A percentile compares a stretch with the other conserved stretches of the same genome.
phyloP scores from a whole-genome alignment of 805 yeast species.

The Metschnikowia borealis region DNA sequence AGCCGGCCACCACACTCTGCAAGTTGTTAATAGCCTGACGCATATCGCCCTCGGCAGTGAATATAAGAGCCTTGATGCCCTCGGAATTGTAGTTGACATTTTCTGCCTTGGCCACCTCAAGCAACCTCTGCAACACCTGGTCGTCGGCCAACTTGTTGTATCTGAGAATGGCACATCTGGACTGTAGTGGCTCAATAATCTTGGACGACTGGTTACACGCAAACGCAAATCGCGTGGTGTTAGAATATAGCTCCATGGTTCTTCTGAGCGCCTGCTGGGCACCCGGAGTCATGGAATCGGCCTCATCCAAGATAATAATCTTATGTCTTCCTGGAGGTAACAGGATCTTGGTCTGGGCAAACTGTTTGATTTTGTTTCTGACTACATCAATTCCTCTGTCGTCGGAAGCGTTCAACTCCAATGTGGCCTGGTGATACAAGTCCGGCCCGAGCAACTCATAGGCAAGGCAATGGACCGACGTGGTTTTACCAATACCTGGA shows the following conservation, averaged over 20 bases:
- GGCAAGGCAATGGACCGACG: conserved; percentile 88
- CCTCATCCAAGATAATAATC: conserved; percentile 90
- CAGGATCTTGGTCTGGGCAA: conserved; percentile 90
- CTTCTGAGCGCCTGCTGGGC: conserved; percentile 93
- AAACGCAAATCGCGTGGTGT: conserved; percentile 95
- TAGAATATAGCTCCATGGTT: conserved; percentile 94
- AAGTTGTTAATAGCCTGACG: conserved; percentile 94
- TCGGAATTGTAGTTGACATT: conserved; percentile 76
- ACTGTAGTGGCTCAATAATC: conserved; percentile 94
- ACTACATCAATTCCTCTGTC: conserved; percentile 98
- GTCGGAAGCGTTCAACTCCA: conserved; percentile 93
- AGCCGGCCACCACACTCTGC: conserved; percentile 93
- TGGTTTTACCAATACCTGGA: conserved; percentile 97
- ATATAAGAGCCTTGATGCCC: conserved; percentile 87
- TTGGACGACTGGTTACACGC: conserved; percentile 94
- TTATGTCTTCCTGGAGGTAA: conserved; percentile 89
- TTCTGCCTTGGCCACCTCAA: conserved; percentile 68
- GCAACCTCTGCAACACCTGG: conserved; percentile 72
- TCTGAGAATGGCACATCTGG: conserved; percentile 91
- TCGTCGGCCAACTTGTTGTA: conserved; percentile 78
- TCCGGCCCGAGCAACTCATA: conserved; percentile 70
- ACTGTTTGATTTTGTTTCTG: conserved; percentile 86
- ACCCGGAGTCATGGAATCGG: conserved; percentile 95
- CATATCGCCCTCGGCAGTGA: conserved; percentile 98
- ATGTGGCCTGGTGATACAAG: conserved; percentile 71